Evolutionary conservation across 352 stramenopile genomes (phyloP).

Genomic region (Globisporangium canariense): DNA sequence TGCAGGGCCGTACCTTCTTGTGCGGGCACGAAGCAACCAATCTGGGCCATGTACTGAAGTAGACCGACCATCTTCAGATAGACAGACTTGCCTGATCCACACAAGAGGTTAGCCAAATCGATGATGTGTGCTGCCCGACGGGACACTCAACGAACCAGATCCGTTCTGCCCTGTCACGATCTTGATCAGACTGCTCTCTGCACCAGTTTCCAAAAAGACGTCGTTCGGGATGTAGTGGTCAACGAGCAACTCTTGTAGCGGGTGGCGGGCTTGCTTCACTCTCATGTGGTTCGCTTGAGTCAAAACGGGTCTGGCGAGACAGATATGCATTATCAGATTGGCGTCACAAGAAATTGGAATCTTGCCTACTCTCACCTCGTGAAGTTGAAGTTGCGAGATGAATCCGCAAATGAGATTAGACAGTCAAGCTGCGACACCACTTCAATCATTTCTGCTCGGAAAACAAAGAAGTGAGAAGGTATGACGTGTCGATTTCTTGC

Average conservation of each 20-base stretch:
- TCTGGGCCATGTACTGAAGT: conserved; percentile 83
- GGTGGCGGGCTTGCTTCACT: conserved; percentile 63
- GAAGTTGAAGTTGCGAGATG: conserved; percentile 73
- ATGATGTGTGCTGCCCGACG: not conserved
- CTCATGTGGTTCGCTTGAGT: conserved; percentile 44
- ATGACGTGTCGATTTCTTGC: not conserved
- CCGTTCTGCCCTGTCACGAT: conserved; percentile 83
- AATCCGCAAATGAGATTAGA: conserved; percentile 59
- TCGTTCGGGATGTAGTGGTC: conserved; percentile 86
- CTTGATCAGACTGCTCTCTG: conserved; percentile 37
- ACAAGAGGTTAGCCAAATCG: not conserved
- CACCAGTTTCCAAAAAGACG: conserved; percentile 34
- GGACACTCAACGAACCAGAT: conserved; percentile 42
- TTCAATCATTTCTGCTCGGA: conserved; percentile 59
- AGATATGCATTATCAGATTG: not conserved
- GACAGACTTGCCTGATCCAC: conserved; percentile 72
- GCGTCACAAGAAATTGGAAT: not conserved
- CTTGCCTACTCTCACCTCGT: conserved; percentile 31
- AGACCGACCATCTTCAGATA: conserved; percentile 85
- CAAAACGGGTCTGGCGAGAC: conserved; percentile 37
- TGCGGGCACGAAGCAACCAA: conserved; percentile 78
- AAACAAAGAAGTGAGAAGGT: conserved; percentile 3
- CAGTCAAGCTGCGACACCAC: conserved; percentile 71
- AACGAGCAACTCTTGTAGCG: conserved; percentile 81
- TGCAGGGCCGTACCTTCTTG: conserved; percentile 55